Base-by-base conservation (phyloP, 768 basidiomycete genomes). In the Cystoderma amianthinum region DNA sequence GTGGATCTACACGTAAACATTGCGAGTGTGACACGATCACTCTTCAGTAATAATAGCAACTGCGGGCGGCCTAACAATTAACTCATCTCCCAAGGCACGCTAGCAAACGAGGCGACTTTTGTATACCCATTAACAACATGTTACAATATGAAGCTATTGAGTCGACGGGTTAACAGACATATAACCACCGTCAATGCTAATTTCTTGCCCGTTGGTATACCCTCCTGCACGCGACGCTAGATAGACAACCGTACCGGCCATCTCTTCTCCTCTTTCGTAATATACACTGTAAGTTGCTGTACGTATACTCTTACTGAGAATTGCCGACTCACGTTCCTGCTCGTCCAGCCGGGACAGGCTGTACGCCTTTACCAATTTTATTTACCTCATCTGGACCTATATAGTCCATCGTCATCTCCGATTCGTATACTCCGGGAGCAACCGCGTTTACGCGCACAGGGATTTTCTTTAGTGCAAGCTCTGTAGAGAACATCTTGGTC, bases 131-230 rank as follows among this genome's bases (percentile, higher is more conserved):
- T n/a, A n/a, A n/a, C n/a, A n/a, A n/a, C n/a, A n/a, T n/a, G n/a
- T n/a, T n/a, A n/a, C n/a, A n/a, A n/a, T n/a, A n/a, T n/a, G n/a
- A n/a, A n/a, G n/a, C 12, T 17, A 23, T 2, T 20, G 19, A 25
- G 55, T 62, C 1, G 79, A 64, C 22, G 87, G 87, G 53, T 90
- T 91, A 30, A 87, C 83, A 11, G 82, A 72, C 1, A 76, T 41
- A 55, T 74, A 86, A 1, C 86, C 84, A 20, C 88, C 87, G 50
- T 91, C 87, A 24, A 89, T 72, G 13, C 79, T 62, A 32, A 91
- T 70, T 55, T 89, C 83, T 54, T 89, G 86, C 10, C 87, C 87
- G 46, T 83, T 84, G 46, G 74, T 76, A 54, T 86, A 90, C 20
- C 69, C 77, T 23, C 84, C 85, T 2, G 85, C 82, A 7, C 66